phyloP scores from a whole-genome alignment of 148 eudicot genomes.

The Spergularia bocconei region DNA sequence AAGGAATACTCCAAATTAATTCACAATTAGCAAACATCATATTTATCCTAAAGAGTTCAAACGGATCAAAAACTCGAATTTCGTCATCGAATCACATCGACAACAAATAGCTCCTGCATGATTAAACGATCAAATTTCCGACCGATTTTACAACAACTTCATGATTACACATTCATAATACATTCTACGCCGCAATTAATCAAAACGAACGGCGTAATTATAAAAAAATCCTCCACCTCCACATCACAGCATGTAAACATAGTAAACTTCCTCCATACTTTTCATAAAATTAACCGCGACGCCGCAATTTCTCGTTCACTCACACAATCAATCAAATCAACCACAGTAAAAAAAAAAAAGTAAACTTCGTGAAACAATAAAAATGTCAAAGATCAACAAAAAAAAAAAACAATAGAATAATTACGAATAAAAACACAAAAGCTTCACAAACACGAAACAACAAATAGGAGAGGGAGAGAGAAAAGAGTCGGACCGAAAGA shows the following conservation, averaged over 20 bases:
- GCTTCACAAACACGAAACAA: background rate
- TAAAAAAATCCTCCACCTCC: background rate
- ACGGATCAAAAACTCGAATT: background rate
- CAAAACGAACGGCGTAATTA: too few species aligned
- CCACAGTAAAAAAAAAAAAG: background rate
- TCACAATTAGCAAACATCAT: background rate
- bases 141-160: background rate
- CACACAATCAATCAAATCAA: background rate
- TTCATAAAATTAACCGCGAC: background rate
- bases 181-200: background rate
- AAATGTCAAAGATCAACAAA: background rate
- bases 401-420: background rate
- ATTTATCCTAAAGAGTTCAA: background rate
- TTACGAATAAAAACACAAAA: too few species aligned
- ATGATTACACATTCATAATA: background rate
- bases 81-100: too few species aligned
- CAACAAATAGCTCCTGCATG: background rate
- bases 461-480: slow-evolving; percentile 5
- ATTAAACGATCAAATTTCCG: background rate
- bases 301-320: background rate
- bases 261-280: background rate
- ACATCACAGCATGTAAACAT: background rate
- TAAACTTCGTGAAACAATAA: background rate
- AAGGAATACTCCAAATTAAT: background rate
- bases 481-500: slow-evolving; percentile 68